Conservation (phyloP, 2,329 filamentous ascomycete genomes). For the Fusarium verticillioides region DNA sequence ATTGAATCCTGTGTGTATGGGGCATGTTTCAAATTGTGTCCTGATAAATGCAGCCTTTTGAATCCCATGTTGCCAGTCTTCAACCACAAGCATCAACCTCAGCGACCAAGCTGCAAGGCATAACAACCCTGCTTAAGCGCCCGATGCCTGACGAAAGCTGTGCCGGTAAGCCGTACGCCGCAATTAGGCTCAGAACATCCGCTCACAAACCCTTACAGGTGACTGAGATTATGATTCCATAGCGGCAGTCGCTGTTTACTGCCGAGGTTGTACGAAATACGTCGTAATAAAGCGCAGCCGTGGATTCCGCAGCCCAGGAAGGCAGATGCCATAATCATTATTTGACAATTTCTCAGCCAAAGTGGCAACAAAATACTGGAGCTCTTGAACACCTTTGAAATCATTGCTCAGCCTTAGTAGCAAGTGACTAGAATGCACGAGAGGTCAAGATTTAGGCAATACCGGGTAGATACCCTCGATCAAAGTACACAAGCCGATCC, state of each 20-base stretch:
- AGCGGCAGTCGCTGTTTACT: conserved; percentile 3
- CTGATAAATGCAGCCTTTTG: conserved; percentile 11
- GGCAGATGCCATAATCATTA: conserved; percentile 2
- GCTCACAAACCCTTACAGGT: background rate
- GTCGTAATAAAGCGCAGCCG: background rate
- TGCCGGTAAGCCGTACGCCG: conserved; percentile 33
- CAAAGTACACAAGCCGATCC: conserved; percentile 12
- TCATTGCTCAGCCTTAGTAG: conserved; percentile 5
- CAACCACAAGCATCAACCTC: conserved; percentile 1
- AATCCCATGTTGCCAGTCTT: background rate
- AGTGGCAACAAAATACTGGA: conserved; percentile 13
- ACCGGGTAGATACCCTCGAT: background rate
- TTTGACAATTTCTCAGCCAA: conserved; percentile 2
- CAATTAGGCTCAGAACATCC: background rate
- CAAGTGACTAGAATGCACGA: background rate
- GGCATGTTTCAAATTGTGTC: conserved; percentile 18
- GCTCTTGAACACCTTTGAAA: background rate
- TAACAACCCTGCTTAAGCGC: conserved; percentile 26
- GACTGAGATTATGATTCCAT: conserved; percentile 11
- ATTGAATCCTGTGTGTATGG: conserved; percentile 6
- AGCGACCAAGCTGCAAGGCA: conserved; percentile 9
- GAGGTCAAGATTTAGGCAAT: background rate
- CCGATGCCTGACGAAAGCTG: conserved; percentile 12
- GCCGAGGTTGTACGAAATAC: conserved; percentile 1
- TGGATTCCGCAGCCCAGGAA: background rate